Base-by-base conservation (phyloP, 1,284 basidiomycete species). In the Microbotryum saponariae region DNA sequence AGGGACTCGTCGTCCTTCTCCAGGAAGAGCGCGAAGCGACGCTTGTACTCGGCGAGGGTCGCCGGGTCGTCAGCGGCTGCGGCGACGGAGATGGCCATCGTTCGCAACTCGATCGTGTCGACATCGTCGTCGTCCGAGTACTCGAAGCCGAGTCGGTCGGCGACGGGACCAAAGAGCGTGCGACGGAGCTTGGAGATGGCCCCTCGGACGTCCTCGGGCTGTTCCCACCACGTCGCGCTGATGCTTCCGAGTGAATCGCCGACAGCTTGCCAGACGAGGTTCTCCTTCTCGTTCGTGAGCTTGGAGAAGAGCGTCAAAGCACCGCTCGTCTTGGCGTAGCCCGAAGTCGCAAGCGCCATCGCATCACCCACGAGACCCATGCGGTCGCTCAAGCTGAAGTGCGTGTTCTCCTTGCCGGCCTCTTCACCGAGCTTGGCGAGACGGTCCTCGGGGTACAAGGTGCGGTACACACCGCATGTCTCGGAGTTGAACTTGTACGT, bases 401-500 rank as follows among this genome's bases (percentile, higher is more conserved):
- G 77, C 16, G 84, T 82, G 62, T 83, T 74, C 27, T 78, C 71
- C 73, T 83, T 85, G 18, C 85, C 82, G 5, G 90, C 89, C 73
- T 93, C 88, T 55, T 81, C 77, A n/a, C 89, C 91, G 64, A 97
- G 88, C 74, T 85, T 85, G 48, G 80, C 79, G 25, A 96, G 82
- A 45, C 90, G 83, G 71, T 91, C 87, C 46, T 88, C 83, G 20
- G 86, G 82, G 77, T 98, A 98, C 45, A 88, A 79, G 37, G 96
- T 91, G 56, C 93, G 88, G 76, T 87, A 97, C 72, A 94, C 89
- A 71, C 93, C 91, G 61, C 84, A 83, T 4, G 91, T 93, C 58
- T 86, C 87, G n/a, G 86, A 87, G 74, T 97, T 97, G 63, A 97
- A 79, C 78, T 97, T 97, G 77, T 79, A 82, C 77, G 84, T 87